Base-by-base conservation (phyloP, 306 rosid genomes). In the Cyclanthera cordifolia region DNA sequence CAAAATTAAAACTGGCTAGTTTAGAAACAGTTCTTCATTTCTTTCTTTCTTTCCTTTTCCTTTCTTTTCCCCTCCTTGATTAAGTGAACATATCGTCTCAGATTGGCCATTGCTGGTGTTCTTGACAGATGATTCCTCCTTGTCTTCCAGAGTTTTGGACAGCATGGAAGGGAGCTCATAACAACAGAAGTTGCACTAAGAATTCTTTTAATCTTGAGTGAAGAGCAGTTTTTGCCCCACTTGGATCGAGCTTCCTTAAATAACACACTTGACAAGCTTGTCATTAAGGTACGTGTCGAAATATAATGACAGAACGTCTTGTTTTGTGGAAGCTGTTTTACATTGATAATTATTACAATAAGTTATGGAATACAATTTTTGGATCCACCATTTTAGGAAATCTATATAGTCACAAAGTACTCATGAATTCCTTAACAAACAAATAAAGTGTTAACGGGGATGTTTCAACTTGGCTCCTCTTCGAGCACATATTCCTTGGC, bases 131-230 rank as follows among this genome's bases (percentile, higher is more conserved):
- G 90, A 88, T 94, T 94, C 96, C 95, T 94, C 97, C 95, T 94
- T 94, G 97, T 94, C 90, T 94, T 90, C 97, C 99, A 94, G 99
- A 94, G 99, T 94, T 94, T 94, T 81, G 99, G 99, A 76, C 99
- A 94, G 97, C 99, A 90, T 75, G 99, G 95, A 74, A 82, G 97
- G 83, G 99, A 94, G 82, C 84, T 94, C 74, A 94, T 94, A 77
- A 90, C 99, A 53, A 48, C 91, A 60, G 99, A 94, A 84, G 87
- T 94, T 73, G 95, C 97, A 68, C 80, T 88, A 64, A 79, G 86
- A 81, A 81, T 90, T 74, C 80, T 94, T 72, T 88, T 84, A 47
- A 79, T 94, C 78, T 83, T 90, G 74, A 88, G 92, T 75, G 91
- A 80, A 79, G 97, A 94, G 76, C 80, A 69, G 50, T 53, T 73